These are phyloP conservation scores for Persicaria tinctoria DNA, from an alignment of 148 eudicot species.

Conservation along the genomic window DNA sequence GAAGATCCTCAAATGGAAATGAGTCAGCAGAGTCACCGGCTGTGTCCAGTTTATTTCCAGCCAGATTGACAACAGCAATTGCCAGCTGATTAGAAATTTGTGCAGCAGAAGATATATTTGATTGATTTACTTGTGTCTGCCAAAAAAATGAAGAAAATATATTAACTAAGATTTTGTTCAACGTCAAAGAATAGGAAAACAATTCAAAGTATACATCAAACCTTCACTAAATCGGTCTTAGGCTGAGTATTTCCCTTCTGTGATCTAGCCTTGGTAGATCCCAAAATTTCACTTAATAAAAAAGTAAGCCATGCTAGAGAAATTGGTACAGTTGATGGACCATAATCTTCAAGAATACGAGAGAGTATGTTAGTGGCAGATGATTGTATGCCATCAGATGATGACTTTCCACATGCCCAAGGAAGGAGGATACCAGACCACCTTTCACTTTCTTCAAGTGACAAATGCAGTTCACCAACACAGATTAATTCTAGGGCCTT, in stretches of 20 bases:
- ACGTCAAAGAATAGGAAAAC: neutral
- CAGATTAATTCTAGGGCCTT: slow-evolving; percentile 72
- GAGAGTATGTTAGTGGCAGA: slow-evolving; percentile 75
- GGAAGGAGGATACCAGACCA: slow-evolving; percentile 81
- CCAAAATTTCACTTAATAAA: slow-evolving; percentile 60
- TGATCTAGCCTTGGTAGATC: slow-evolving; percentile 39
- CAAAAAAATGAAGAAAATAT: slow-evolving; percentile 13
- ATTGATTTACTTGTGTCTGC: slow-evolving; percentile 88
- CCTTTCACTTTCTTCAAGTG: slow-evolving; percentile 88
- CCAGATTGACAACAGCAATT: slow-evolving; percentile 70
- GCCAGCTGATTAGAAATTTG: slow-evolving; percentile 71
- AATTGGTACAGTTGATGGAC: slow-evolving; percentile 73
- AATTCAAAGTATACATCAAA: slow-evolving; percentile 18
- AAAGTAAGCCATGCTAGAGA: slow-evolving; percentile 95
- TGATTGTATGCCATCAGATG: slow-evolving; percentile 54
- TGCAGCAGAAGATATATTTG: slow-evolving; percentile 57
- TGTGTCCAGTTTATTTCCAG: slow-evolving; percentile 58
- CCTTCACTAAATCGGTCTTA: slow-evolving; percentile 79
- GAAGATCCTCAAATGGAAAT: slow-evolving; percentile 66
- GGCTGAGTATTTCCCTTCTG: slow-evolving; percentile 55
- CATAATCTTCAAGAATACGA: slow-evolving; percentile 77
- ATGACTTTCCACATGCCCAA: slow-evolving; percentile 67
- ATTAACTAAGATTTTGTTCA: neutral
- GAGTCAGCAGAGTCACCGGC: slow-evolving; percentile 37
- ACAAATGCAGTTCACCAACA: slow-evolving; percentile 55